These are phyloP conservation scores for Diaporthe australafricana DNA, from an alignment of 2,329 filamentous ascomycete genomes.

Conservation along the genomic window DNA sequence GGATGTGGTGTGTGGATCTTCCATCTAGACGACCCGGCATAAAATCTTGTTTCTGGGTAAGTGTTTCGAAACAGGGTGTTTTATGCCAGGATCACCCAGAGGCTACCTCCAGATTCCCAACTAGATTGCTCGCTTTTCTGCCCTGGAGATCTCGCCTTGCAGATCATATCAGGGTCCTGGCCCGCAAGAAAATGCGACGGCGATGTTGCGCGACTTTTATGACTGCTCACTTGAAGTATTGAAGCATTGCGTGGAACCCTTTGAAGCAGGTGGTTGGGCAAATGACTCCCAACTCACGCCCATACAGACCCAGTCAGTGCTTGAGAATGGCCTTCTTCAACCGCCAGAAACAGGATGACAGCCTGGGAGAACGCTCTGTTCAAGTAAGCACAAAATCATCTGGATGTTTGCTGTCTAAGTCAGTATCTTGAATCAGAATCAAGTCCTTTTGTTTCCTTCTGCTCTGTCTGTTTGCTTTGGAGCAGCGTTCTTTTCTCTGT, in stretches of 20 bases:
- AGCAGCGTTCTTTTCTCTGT: no score
- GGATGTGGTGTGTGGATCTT: constrained; percentile 11
- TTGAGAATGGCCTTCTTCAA: not conserved
- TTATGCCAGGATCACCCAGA: constrained; percentile 22
- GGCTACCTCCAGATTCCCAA: constrained; percentile 10
- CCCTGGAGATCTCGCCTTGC: constrained; percentile 4
- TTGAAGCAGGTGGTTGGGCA: not conserved
- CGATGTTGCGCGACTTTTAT: not conserved
- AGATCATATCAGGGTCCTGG: not conserved
- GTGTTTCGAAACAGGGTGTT: constrained; percentile 25
- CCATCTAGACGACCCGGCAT: no score
- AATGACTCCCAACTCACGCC: not conserved
- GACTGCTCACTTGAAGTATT: not conserved
- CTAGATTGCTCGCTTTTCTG: constrained; percentile 21
- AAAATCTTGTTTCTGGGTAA: no score
- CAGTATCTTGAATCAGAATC: no score
- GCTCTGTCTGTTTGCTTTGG: not conserved
- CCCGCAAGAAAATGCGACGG: not conserved
- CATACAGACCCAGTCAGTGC: not conserved
- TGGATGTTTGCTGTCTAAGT: no score
- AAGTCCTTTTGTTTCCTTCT: not conserved
- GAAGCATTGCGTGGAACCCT: not conserved
- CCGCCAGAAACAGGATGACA: no score
- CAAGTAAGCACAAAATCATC: not conserved
- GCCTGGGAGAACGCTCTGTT: not conserved